These are phyloP conservation scores for Clathrus columnatus DNA, from an alignment of 768 basidiomycete genomes.

Conservation along the genomic window DNA sequence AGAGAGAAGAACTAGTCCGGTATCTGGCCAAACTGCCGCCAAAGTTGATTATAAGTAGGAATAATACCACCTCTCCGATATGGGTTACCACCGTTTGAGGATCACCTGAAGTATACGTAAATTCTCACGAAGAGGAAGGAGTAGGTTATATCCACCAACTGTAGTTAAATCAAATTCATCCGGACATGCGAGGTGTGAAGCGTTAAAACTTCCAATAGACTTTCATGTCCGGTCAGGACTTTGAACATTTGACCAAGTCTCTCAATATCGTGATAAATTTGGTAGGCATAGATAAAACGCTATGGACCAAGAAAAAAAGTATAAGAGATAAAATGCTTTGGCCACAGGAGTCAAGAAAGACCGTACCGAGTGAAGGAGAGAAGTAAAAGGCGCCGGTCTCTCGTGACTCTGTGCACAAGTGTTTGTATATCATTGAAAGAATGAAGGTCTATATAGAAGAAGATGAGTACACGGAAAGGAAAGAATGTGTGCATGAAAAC, in stretches of 20 bases:
- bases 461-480: constrained; percentile 38
- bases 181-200: constrained; percentile 57
- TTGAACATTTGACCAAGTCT: constrained; percentile 62
- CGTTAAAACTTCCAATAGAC: constrained; percentile 58
- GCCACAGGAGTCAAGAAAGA: no score
- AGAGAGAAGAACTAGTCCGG: constrained; percentile 33
- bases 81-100: constrained; percentile 76
- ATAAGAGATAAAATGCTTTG: constrained; percentile 2
- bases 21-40: no score
- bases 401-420: constrained; percentile 35
- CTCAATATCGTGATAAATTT: constrained; percentile 56
- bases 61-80: constrained; percentile 71
- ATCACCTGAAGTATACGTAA: constrained; percentile 43
- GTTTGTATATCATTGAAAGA: constrained; percentile 27
- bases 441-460: constrained; percentile 43
- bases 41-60: constrained; percentile 58
- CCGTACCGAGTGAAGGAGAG: constrained; percentile 48
- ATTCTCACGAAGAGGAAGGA: not conserved
- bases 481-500: constrained; percentile 8
- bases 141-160: constrained; percentile 52
- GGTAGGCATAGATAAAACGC: constrained; percentile 49
- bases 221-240: constrained; percentile 49
- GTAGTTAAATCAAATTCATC: constrained; percentile 74
- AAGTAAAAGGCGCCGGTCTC: constrained; percentile 57
- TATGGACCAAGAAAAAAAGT: constrained; percentile 23